These are phyloP conservation scores for Paralagenidium karlingii DNA, from an alignment of 352 stramenopile species.

Conservation along the genomic window DNA sequence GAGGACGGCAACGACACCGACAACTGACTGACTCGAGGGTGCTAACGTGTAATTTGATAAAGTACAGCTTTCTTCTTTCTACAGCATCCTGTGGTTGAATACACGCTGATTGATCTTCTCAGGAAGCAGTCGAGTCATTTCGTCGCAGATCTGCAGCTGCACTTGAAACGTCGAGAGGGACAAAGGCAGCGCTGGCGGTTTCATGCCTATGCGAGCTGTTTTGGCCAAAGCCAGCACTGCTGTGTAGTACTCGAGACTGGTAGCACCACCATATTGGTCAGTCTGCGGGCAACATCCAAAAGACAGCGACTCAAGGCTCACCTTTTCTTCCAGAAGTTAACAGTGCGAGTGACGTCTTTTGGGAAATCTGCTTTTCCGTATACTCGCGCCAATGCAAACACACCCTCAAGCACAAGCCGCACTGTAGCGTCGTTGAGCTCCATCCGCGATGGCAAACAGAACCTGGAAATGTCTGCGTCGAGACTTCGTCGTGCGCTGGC, in stretches of 20 bases:
- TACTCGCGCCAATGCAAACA: constrained; percentile 42
- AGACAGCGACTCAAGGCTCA: too few relatives aligned
- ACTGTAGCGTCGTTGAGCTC: too few relatives aligned
- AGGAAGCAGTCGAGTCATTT: constrained; percentile 48
- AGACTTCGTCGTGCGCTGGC: constrained; percentile 10
- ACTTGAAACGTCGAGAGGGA: constrained; percentile 16
- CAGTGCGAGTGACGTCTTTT: constrained; percentile 26
- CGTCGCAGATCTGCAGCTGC: constrained; percentile 37
- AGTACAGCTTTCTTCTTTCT: too few relatives aligned
- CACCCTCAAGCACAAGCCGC: constrained; percentile 31
- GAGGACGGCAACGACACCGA: too few relatives aligned
- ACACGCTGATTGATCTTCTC: constrained; percentile 74
- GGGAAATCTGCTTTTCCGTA: constrained; percentile 40
- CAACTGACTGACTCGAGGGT: too few relatives aligned
- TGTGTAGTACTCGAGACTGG: constrained; percentile 35
- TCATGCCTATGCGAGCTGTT: constrained; percentile 3
- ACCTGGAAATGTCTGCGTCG: too few relatives aligned
- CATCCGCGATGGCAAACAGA: too few relatives aligned
- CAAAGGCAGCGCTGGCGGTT: constrained; percentile 2
- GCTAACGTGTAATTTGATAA: too few relatives aligned
- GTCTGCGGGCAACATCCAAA: too few relatives aligned
- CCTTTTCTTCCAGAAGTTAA: constrained; percentile 44
- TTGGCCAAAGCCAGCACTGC: constrained; percentile 21
- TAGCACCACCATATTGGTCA: too few relatives aligned
- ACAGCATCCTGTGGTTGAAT: constrained; percentile 47